Percentiles rank a stretch among this genome's conserved stretches.
Evolutionary conservation across 2,329 filamentous ascomycete species (phyloP).

Genomic region (Cytospora chrysosperma): DNA sequence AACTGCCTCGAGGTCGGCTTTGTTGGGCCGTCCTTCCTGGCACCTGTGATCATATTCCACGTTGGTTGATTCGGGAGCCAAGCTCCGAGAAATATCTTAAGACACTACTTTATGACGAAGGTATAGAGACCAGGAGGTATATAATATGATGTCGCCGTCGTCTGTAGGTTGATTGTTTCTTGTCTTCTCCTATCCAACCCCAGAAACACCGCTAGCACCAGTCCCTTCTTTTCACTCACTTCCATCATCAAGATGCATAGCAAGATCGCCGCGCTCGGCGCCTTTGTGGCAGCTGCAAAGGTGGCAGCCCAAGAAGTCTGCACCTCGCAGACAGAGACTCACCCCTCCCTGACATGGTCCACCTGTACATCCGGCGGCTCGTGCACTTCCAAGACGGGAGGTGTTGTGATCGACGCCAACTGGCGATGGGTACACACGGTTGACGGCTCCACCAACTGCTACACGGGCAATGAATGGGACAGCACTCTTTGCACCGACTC

Average conservation of each 20-base stretch:
- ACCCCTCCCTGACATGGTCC: constrained; percentile 52
- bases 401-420: constrained; percentile 47
- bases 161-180: background rate
- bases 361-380: constrained; percentile 46
- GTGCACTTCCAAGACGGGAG: constrained; percentile 46
- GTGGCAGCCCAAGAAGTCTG: constrained; percentile 47
- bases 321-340: constrained; percentile 44
- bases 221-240: background rate
- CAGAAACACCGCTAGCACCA: background rate
- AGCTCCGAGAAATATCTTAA: background rate
- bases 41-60: background rate
- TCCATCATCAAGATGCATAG: constrained; percentile 26
- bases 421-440: constrained; percentile 57
- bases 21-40: background rate
- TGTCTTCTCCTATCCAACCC: background rate
- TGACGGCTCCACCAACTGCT: constrained; percentile 48
- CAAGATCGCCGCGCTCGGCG: constrained; percentile 41
- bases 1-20: background rate
- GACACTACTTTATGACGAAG: background rate
- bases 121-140: background rate
- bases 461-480: constrained; percentile 49
- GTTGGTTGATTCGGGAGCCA: background rate
- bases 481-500: constrained; percentile 47
- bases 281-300: constrained; percentile 42
- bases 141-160: background rate